Evolutionary conservation across 2,329 filamentous ascomycete species (phyloP), one percentile per base, ranked within the genome.

Genomic region (Cryphonectria japonica): DNA sequence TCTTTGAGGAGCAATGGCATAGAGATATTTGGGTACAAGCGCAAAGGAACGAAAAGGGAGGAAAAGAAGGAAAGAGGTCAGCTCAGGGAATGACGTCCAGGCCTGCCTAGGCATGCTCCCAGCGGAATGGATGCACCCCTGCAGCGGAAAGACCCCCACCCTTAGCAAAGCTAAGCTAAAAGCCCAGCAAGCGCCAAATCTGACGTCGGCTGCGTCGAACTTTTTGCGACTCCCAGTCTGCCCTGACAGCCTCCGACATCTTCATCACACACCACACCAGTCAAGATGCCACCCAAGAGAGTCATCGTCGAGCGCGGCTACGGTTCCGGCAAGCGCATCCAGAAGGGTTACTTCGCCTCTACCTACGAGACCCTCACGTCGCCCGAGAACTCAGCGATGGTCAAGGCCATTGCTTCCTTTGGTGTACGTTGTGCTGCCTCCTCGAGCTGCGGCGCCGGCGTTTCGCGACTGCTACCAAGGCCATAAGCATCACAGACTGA

Each of bases 261-360:
- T 39, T 73, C 75, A 73, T 71, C 71, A 69, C 75, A 78, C 43
- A 50, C 65, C 57, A 54, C 59, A 22, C 59, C 19, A 59, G 54
- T 57, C 76, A 84, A 70, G 74, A 93, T 93, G 91, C 82, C 89
- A 79, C 88, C 90, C 75, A 91, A 89, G 82, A 84, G 85, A 81
- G 83, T 89, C 73, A 77, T 85, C 73, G 79, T 83, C 72, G 83
- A 88, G 76, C 85, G 88, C 75, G 82, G 82, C 75, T 80, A 82
- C 65, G 75, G 79, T 73, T 80, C 81, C 60, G 80, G 82, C 73
- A 79, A 83, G 65, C 80, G 82, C 72, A 81, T 82, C 73, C 78
- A 82, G 69, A 85, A 84, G 76, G 85, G 88, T 75, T 83, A 86
- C 78, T 76, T 90, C 75, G 82, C 82, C 75, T 82, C 81, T 68